Percentiles rank a stretch among this genome's conserved stretches.
Evolutionary conservation across 2,329 filamentous ascomycete genomes (phyloP).

Genomic region (Neonectria neomacrospora): DNA sequence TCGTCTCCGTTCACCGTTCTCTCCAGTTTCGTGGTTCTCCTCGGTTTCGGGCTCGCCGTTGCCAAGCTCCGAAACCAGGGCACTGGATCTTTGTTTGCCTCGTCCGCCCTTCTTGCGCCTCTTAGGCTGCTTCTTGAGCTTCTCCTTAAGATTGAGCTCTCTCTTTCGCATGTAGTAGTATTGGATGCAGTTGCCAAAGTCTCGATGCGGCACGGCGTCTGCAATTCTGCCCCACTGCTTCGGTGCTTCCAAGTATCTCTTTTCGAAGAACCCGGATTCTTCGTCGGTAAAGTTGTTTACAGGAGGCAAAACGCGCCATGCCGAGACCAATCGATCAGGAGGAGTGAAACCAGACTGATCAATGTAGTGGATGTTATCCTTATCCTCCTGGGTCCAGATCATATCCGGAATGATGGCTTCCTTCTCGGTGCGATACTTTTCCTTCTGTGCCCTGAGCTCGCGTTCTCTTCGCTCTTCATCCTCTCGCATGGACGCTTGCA

Average conservation of each 20-base stretch:
- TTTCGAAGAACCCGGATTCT: constrained; percentile 77
- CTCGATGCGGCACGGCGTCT: constrained; percentile 71
- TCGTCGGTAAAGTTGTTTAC: constrained; percentile 79
- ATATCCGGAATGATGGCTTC: constrained; percentile 80
- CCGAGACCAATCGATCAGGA: constrained; percentile 73
- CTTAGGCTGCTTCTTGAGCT: constrained; percentile 72
- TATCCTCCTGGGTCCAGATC: constrained; percentile 71
- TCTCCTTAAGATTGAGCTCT: constrained; percentile 79
- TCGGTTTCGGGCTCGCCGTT: constrained; percentile 68
- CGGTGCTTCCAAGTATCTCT: constrained; percentile 77
- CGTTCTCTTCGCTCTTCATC: constrained; percentile 77
- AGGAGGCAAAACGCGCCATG: constrained; percentile 78
- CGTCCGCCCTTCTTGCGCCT: constrained; percentile 66
- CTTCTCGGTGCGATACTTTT: constrained; percentile 78
- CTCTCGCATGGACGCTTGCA: constrained; percentile 77
- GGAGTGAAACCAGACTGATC: constrained; percentile 74
- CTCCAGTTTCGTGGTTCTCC: constrained; percentile 65
- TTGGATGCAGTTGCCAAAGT: constrained; percentile 84
- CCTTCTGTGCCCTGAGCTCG: constrained; percentile 71
- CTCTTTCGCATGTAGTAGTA: constrained; percentile 88
- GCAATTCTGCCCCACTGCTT: constrained; percentile 88
- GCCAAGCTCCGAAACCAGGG: constrained; percentile 73
- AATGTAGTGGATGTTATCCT: constrained; percentile 67
- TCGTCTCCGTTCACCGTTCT: constrained; percentile 69
- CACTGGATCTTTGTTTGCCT: constrained; percentile 69